Percentiles rank a stretch among this genome's conserved stretches.
These are phyloP conservation scores for Graphilbum fragrans DNA, from an alignment of 2,329 filamentous ascomycete genomes.

Conservation along the genomic window DNA sequence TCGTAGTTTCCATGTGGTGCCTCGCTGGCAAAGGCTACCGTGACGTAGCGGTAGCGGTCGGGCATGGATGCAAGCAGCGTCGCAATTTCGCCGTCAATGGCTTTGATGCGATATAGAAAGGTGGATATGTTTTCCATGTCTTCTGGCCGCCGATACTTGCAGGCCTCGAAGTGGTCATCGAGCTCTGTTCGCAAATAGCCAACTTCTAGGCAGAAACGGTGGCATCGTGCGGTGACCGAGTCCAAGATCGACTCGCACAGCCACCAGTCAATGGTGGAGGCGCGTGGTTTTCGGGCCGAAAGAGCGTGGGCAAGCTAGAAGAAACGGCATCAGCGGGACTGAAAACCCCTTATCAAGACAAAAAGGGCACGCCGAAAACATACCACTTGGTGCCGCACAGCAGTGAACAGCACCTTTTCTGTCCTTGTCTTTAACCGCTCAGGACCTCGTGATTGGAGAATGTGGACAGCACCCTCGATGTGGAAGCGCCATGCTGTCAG, in stretches of 20 bases:
- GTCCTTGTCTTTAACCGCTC: constrained; percentile 40
- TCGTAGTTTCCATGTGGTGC: constrained; percentile 39
- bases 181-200: constrained; percentile 44
- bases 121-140: constrained; percentile 38
- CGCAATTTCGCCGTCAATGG: constrained; percentile 37
- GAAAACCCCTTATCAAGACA: not conserved
- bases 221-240: constrained; percentile 31
- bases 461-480: constrained; percentile 47
- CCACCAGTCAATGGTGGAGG: constrained; percentile 48
- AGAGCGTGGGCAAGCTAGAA: constrained; percentile 42
- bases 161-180: constrained; percentile 32
- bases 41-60: constrained; percentile 34
- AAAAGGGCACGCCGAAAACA: constrained; percentile 4
- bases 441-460: constrained; percentile 46
- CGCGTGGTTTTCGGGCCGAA: constrained; percentile 36
- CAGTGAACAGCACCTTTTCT: constrained; percentile 43
- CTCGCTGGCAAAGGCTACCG: constrained; percentile 44
- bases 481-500: constrained; percentile 51
- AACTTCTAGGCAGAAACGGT: constrained; percentile 39
- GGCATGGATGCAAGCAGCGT: constrained; percentile 39
- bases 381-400: constrained; percentile 49
- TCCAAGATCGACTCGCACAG: constrained; percentile 37
- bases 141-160: constrained; percentile 31
- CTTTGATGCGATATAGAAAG: constrained; percentile 38
- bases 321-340: not conserved